Evolutionary conservation across 768 basidiomycete species (phyloP), one percentile per base, ranked within the genome.

Genomic region (Termitomyces sp.): DNA sequence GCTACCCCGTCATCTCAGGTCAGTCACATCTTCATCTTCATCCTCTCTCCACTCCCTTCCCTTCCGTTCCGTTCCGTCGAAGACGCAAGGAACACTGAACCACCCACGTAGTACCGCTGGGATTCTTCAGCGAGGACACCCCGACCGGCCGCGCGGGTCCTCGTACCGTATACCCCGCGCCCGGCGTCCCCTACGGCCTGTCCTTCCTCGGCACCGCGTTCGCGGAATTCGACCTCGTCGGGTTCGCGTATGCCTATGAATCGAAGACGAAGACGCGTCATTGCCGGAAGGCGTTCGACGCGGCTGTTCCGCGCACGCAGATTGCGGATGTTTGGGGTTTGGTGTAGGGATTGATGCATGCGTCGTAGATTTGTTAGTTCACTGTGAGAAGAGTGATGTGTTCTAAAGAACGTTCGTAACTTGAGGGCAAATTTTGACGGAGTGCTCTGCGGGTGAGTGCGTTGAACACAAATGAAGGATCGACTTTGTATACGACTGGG

Each of bases 1-100:
- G 85, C 6, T 87, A 86, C 60, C 86, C 86, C 2, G 80, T 86
- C 51, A 71, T 87, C 38, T 84, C 85, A 32, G 84, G 85, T 82
- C 35, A 60, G 72, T 62, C 32, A 5, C 6, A 30, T n/a, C 16
- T 26, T 43, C 0, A 38, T 33, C 32, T 28, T n/a, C n/a, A n/a
- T n/a, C n/a, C n/a, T n/a, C n/a, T n/a, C n/a, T n/a, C n/a, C n/a
- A n/a, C n/a, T n/a, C n/a, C n/a, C n/a, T n/a, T n/a, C n/a, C n/a
- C n/a, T n/a, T n/a, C n/a, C n/a, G n/a, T n/a, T n/a, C n/a, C n/a
- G 32, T 16, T 33, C 33, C 30, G 24, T 16, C 24, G 12, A 32
- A 7, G 1, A 38, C 26, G 3, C 33, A 55, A 2, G 48, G n/a
- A n/a, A 18, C 48, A 35, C 49, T 67, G 5, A 51, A 6, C n/a